Base-by-base conservation (phyloP, 495 filamentous ascomycete genomes). In the Penicillium cinerascens region DNA sequence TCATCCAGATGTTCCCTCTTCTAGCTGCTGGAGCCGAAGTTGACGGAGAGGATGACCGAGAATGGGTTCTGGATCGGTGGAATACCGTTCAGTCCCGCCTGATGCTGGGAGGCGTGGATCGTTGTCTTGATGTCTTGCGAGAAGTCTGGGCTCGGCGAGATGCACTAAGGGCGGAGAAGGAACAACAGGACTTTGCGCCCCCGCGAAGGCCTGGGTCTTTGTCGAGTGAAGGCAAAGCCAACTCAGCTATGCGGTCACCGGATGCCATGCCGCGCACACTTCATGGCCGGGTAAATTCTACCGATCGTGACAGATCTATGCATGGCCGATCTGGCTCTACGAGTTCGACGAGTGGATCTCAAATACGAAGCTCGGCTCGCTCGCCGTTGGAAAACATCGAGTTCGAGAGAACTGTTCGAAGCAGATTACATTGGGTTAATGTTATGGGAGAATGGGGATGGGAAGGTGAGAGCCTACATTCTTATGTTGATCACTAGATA, bases 401-500 rank as follows among this genome's bases (percentile, higher is more conserved):
- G 56, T 75, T 74, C 52, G 83, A 86, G 44, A 73, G 81, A 61
- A 88, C 85, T 15, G 83, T 91, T 15, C 75, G 81, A 47, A 87
- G 88, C 11, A 70, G 73, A 33, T 70, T 86, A 55, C 87, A 91
- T 66, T 91, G 87, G 87, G 76, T 86, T 11, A 84, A 85, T 49
- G 85, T 91, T 41, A 91, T 91, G 87, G 81, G 82, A 52, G 87
- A 89, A 51, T 88, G 83, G 82, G 73, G 78, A 15, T 91, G 87
- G 87, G 87, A 91, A 78, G 82, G 86, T 88, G 72, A 69, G 77
- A 26, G 16, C 25, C n/a, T 27, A 1, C 9, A 29, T 41, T 20
- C 17, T 4, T 26, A 29, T 2, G 8, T 13, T 10, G 13, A 13
- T 42, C 18, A 23, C 27, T 20, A 4, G 8, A 3, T 17, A 20